phyloP scores from a whole-genome alignment of 495 filamentous ascomycete genomes.

The Pseudevernia furfuracea region DNA sequence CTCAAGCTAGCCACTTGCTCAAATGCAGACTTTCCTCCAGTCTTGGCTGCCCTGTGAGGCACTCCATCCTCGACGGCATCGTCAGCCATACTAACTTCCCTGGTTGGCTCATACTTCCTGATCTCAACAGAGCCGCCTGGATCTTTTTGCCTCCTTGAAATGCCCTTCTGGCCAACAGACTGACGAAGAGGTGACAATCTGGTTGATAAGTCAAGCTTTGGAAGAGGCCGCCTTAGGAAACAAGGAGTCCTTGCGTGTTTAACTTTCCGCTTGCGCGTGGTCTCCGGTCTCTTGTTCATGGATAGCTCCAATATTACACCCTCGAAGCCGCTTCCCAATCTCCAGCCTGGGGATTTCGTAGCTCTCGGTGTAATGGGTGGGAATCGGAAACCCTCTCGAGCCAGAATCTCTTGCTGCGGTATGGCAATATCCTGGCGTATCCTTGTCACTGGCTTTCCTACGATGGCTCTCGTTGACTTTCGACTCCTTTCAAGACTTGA shows the following conservation, averaged over 20 bases:
- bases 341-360: slow-evolving; percentile 10
- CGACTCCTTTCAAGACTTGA: background rate
- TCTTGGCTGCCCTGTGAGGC: background rate
- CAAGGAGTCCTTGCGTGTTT: background rate
- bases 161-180: background rate
- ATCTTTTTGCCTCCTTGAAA: background rate
- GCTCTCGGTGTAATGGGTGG: slow-evolving; percentile 16
- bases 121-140: background rate
- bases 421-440: background rate
- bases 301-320: background rate
- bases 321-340: slow-evolving; percentile 20
- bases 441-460: slow-evolving; percentile 11
- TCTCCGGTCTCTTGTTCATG: background rate
- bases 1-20: background rate
- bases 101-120: background rate
- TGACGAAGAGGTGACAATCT: background rate
- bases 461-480: background rate
- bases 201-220: slow-evolving; percentile 1
- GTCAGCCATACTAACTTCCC: background rate
- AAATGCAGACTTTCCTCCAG: background rate
- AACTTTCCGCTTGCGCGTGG: background rate
- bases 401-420: background rate
- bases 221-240: background rate
- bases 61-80: background rate
- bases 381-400: slow-evolving; percentile 12